Evolutionary conservation across 345 rosid species (phyloP).

Genomic region (Toxicodendron radicans): DNA sequence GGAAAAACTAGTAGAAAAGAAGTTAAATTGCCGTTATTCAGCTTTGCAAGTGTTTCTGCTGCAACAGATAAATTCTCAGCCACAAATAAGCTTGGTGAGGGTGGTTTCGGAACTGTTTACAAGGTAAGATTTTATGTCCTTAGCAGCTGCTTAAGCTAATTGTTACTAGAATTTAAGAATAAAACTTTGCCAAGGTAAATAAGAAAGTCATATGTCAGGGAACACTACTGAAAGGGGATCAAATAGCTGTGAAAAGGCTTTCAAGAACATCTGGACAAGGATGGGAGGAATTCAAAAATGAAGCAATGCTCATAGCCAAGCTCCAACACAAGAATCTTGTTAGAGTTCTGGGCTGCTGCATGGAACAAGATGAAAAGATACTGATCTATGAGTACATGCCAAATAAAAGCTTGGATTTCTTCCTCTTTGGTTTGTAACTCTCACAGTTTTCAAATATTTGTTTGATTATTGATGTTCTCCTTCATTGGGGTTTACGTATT

Average conservation of each 20-base stretch:
- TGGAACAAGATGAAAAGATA: slow-evolving; percentile 32
- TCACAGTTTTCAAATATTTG: too few relatives aligned
- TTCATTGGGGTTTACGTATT: too few relatives aligned
- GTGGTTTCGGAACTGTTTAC: slow-evolving; percentile 56
- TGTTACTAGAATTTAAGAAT: background rate
- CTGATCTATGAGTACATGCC: slow-evolving; percentile 31
- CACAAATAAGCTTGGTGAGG: slow-evolving; percentile 46
- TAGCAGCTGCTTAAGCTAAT: background rate
- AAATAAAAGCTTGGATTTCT: slow-evolving; percentile 36
- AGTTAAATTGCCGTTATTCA: slow-evolving; percentile 38
- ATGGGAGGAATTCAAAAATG: slow-evolving; percentile 31
- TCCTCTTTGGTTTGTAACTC: slow-evolving; percentile 42
- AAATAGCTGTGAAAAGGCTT: slow-evolving; percentile 52
- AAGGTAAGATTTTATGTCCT: slow-evolving; percentile 23
- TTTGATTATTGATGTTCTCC: too few relatives aligned
- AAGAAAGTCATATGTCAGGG: slow-evolving; percentile 37
- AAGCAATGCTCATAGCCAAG: slow-evolving; percentile 42
- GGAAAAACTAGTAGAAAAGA: slow-evolving; percentile 20
- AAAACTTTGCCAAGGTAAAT: slow-evolving; percentile 27
- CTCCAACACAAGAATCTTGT: slow-evolving; percentile 59
- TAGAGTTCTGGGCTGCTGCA: slow-evolving; percentile 47
- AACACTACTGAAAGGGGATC: slow-evolving; percentile 36
- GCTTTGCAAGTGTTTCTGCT: slow-evolving; percentile 37
- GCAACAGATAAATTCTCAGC: slow-evolving; percentile 43
- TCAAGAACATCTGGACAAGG: background rate